Evolutionary conservation across 129 eudicot genomes (phyloP).

Genomic region (Kitagawia praeruptora): DNA sequence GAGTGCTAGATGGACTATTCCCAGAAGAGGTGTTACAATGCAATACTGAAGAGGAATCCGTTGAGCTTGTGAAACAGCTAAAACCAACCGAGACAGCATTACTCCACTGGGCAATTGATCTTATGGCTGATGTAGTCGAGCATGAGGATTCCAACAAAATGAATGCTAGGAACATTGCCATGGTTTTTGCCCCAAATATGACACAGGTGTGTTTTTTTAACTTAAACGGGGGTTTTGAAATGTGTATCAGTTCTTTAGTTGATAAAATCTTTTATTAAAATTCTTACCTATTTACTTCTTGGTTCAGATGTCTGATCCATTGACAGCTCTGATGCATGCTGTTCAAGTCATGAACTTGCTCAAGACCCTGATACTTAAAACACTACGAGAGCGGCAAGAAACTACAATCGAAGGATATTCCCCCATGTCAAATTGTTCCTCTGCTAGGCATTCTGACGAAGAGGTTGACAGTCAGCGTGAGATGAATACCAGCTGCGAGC

Average conservation of each 20-base stretch:
- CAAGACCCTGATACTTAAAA: constrained; percentile 50
- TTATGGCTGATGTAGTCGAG: constrained; percentile 88
- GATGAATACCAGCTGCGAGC: constrained; percentile 62
- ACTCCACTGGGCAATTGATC: constrained; percentile 84
- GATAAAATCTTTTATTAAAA: background rate
- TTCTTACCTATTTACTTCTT: background rate
- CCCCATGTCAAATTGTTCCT: constrained; percentile 58
- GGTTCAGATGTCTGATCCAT: constrained; percentile 84
- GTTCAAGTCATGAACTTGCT: constrained; percentile 86
- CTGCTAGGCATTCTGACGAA: constrained; percentile 29
- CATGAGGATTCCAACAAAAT: constrained; percentile 74
- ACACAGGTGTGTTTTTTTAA: constrained; percentile 47
- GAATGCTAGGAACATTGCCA: constrained; percentile 86
- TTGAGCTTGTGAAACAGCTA: constrained; percentile 64
- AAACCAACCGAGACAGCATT: constrained; percentile 67
- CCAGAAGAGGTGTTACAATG: constrained; percentile 73
- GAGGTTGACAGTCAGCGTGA: constrained; percentile 32
- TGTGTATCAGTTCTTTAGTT: background rate
- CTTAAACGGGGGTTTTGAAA: background rate
- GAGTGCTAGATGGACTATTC: constrained; percentile 89
- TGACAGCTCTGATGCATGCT: constrained; percentile 90
- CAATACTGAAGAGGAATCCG: constrained; percentile 61
- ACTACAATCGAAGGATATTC: constrained; percentile 43
- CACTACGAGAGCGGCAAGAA: constrained; percentile 55
- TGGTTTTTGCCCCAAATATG: constrained; percentile 90